phyloP scores from a whole-genome alignment of 1,284 basidiomycete genomes.

The Xanthoconium separans region DNA sequence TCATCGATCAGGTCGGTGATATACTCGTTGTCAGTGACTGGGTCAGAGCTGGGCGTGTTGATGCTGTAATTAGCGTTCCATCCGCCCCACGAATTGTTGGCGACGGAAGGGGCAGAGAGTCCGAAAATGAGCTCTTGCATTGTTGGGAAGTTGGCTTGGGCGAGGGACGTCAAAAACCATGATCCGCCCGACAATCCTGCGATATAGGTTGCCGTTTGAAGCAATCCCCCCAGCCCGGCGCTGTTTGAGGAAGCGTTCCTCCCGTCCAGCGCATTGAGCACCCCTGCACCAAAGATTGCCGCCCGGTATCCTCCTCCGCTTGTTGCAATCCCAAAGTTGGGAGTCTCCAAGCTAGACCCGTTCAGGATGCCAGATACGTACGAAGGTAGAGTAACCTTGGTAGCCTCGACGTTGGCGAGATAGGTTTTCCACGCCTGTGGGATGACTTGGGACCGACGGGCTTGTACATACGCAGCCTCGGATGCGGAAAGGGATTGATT shows the following conservation, averaged over 20 bases:
- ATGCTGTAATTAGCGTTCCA: constrained; percentile 38
- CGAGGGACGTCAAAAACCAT: constrained; percentile 40
- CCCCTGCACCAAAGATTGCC: constrained; percentile 49
- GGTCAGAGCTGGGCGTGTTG: constrained; percentile 17
- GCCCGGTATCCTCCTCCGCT: constrained; percentile 52
- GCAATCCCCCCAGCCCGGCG: constrained; percentile 47
- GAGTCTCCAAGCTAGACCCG: constrained; percentile 24
- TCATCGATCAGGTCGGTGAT: constrained; percentile 28
- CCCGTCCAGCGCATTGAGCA: constrained; percentile 49
- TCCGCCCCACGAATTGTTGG: constrained; percentile 30
- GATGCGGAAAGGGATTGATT: constrained; percentile 32
- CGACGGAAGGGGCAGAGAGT: constrained; percentile 12
- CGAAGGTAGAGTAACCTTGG: constrained; percentile 26
- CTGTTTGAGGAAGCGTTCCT: constrained; percentile 43
- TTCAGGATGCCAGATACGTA: constrained; percentile 38
- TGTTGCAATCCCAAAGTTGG: constrained; percentile 42
- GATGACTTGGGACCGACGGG: constrained; percentile 30
- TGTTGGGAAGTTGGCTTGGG: constrained; percentile 41
- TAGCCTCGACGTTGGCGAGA: constrained; percentile 35
- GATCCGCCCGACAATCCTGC: constrained; percentile 44
- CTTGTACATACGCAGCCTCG: constrained; percentile 33
- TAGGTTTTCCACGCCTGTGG: constrained; percentile 35
- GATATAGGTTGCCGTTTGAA: constrained; percentile 48
- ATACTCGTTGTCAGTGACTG: constrained; percentile 19
- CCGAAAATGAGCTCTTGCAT: constrained; percentile 40